phyloP scores from a whole-genome alignment of 495 filamentous ascomycete genomes.

The Lophium mytilinum region DNA sequence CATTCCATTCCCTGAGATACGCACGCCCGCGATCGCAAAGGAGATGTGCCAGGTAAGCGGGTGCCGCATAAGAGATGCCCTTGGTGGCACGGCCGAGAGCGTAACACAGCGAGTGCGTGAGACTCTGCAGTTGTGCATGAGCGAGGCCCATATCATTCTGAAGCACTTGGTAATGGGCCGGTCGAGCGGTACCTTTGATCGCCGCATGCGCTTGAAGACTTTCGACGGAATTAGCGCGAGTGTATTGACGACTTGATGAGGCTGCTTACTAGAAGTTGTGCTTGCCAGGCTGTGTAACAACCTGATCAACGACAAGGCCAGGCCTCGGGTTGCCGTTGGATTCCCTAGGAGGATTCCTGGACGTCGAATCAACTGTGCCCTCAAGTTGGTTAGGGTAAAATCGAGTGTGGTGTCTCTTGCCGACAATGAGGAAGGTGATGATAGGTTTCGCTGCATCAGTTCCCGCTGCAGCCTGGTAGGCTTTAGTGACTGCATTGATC shows the following conservation, averaged over 20 bases:
- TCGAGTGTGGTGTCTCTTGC: slow-evolving; percentile 3
- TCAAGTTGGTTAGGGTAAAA: not conserved
- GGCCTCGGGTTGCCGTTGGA: slow-evolving; percentile 5
- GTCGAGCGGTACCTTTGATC: slow-evolving; percentile 7
- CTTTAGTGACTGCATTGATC: not conserved
- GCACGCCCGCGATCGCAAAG: too few relatives aligned
- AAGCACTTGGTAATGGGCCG: slow-evolving; percentile 12
- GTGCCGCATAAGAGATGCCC: too few relatives aligned
- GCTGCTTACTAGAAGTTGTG: slow-evolving; percentile 4
- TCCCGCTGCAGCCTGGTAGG: not conserved
- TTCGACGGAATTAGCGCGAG: too few relatives aligned
- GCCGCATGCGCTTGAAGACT: slow-evolving; percentile 3
- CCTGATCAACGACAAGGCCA: slow-evolving; percentile 1
- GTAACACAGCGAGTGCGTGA: not conserved
- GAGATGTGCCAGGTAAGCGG: too few relatives aligned
- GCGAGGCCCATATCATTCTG: not conserved
- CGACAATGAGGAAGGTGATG: slow-evolving; percentile 4
- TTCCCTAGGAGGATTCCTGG: not conserved
- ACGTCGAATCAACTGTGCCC: not conserved
- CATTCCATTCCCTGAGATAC: too few relatives aligned
- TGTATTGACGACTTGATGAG: too few relatives aligned
- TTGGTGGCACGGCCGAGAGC: not conserved
- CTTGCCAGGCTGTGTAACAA: not conserved
- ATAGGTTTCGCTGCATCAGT: not conserved
- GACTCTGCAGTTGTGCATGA: not conserved